These are phyloP conservation scores for Rhynchospora tenuis DNA, from an alignment of 176 grass and related monocot genomes.

Conservation along the genomic window DNA sequence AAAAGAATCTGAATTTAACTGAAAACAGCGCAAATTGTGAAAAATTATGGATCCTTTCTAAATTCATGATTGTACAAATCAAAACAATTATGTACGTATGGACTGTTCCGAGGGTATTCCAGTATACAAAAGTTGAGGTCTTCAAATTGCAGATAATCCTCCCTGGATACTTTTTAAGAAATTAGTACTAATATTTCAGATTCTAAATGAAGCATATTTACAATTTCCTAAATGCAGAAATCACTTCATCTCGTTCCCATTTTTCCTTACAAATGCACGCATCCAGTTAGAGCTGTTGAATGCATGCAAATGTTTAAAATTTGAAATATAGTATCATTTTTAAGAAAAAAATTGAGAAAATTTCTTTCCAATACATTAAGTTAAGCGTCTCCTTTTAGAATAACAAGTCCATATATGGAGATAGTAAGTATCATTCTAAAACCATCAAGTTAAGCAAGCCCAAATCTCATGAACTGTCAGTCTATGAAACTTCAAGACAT, in stretches of 20 bases:
- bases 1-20: not conserved
- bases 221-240: no score
- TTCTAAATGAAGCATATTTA: no score
- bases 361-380: no score
- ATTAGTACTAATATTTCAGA: no score
- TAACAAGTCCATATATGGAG: not conserved
- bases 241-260: no score
- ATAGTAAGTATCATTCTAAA: not conserved
- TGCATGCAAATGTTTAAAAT: no score
- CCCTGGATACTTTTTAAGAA: no score
- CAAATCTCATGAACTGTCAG: not conserved
- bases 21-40: not conserved
- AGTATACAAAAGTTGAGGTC: not conserved
- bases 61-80: not conserved
- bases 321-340: no score
- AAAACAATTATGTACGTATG: not conserved
- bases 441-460: not conserved
- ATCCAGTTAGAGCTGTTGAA: no score
- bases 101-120: not conserved
- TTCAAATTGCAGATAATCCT: not conserved
- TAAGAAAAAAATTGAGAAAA: no score
- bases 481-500: not conserved
- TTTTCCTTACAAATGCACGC: no score
- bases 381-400: not conserved
- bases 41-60: not conserved